These are phyloP conservation scores for Chaetoceros tenuissimus DNA, from an alignment of 108 stramenopile species.

Conservation along the genomic window DNA sequence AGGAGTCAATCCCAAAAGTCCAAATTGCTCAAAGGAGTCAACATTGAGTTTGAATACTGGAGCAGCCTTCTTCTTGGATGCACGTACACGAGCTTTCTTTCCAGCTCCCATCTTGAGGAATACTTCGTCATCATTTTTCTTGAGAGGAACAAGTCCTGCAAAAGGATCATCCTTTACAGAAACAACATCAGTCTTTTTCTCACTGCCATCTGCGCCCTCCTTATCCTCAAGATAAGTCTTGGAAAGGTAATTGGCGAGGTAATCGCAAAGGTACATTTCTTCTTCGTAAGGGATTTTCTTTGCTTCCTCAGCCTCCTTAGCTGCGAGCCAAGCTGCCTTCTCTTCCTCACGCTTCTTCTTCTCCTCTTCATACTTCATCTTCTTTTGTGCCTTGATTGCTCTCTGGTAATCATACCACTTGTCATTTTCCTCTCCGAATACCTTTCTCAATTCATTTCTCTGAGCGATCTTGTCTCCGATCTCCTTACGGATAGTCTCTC, in stretches of 20 bases:
- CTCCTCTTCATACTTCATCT: constrained; percentile 82
- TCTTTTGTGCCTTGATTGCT: constrained; percentile 67
- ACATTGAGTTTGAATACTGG: constrained; percentile 68
- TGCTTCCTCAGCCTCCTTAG: constrained; percentile 87
- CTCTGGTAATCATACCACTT: constrained; percentile 77
- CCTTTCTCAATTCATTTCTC: constrained; percentile 64
- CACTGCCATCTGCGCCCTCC: constrained; percentile 19
- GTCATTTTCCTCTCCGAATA: constrained; percentile 69
- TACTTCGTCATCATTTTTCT: constrained; percentile 55
- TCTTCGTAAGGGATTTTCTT: constrained; percentile 95
- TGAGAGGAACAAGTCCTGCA: constrained; percentile 59
- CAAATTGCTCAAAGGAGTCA: constrained; percentile 85
- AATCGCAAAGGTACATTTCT: constrained; percentile 93
- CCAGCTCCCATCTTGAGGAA: constrained; percentile 65
- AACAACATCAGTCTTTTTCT: constrained; percentile 43
- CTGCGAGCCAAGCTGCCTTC: constrained; percentile 66
- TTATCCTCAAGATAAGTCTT: constrained; percentile 46
- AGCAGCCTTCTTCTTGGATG: constrained; percentile 44
- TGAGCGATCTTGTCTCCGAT: constrained; percentile 75
- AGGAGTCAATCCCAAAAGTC: constrained; percentile 57
- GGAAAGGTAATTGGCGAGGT: constrained; percentile 81
- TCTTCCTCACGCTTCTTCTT: constrained; percentile 83
- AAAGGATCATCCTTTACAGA: constrained; percentile 83
- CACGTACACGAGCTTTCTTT: constrained; percentile 63
- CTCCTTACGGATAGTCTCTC: constrained; percentile 57